A percentile compares a stretch with the other conserved stretches of the same genome.
phyloP scores from a whole-genome alignment of 495 filamentous ascomycete species.

The Xylaria castorea region DNA sequence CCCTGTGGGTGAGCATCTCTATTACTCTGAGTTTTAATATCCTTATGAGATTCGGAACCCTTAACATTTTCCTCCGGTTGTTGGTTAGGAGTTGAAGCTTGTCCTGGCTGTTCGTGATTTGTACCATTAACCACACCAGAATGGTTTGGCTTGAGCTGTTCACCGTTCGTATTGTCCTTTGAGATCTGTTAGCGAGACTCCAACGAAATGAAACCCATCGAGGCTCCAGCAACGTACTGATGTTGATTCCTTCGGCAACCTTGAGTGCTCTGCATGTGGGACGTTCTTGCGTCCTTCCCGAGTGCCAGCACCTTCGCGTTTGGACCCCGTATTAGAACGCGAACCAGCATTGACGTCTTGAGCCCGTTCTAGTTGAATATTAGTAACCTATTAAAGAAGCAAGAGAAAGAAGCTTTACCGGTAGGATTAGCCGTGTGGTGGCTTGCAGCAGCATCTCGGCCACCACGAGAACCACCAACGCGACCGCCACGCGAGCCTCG shows the following conservation, averaged over 20 bases:
- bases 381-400: slow-evolving; percentile 20
- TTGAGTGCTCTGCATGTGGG: slow-evolving; percentile 29
- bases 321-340: slow-evolving; percentile 39
- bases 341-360: slow-evolving; percentile 30
- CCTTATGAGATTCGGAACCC: slow-evolving; percentile 31
- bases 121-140: slow-evolving; percentile 32
- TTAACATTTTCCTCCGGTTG: slow-evolving; percentile 32
- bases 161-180: slow-evolving; percentile 32
- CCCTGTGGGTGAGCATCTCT: slow-evolving; percentile 34
- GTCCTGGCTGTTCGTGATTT: slow-evolving; percentile 21
- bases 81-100: slow-evolving; percentile 21
- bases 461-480: slow-evolving; percentile 62
- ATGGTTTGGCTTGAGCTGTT: slow-evolving; percentile 31
- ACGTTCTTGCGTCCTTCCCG: slow-evolving; percentile 45
- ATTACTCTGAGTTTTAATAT: slow-evolving; percentile 26
- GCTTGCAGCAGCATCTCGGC: slow-evolving; percentile 47
- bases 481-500: slow-evolving; percentile 65
- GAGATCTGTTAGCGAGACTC: slow-evolving; percentile 4
- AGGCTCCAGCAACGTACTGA: slow-evolving; percentile 32
- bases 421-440: slow-evolving; percentile 33
- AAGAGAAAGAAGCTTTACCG: slow-evolving; percentile 21
- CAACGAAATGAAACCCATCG: neutral
- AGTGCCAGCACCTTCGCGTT: slow-evolving; percentile 53
- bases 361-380: slow-evolving; percentile 33
- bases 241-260: slow-evolving; percentile 26